These are phyloP conservation scores for Panus rudis DNA, from an alignment of 768 basidiomycete species.

Conservation along the genomic window DNA sequence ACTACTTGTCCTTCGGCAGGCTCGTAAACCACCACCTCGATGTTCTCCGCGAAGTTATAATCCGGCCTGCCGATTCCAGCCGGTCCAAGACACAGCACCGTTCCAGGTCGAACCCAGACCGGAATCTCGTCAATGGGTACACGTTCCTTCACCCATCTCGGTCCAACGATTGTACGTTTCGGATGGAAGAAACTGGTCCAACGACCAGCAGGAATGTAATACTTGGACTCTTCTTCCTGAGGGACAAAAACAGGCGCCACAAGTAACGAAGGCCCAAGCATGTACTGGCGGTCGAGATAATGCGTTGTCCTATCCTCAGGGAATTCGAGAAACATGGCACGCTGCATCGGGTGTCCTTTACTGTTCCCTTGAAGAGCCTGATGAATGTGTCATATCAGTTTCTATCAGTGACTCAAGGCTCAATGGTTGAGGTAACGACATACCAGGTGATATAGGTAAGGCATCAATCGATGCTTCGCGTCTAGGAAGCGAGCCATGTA, in stretches of 20 bases:
- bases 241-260: conserved; percentile 58
- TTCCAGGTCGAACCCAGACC: conserved; percentile 56
- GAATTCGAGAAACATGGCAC: conserved; percentile 66
- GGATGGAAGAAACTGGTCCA: conserved; percentile 60
- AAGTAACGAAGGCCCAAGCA: conserved; percentile 51
- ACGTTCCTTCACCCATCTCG: conserved; percentile 53
- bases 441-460: conserved; percentile 57
- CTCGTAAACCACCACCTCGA: conserved; percentile 51
- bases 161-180: conserved; percentile 46
- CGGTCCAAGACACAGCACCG: conserved; percentile 54
- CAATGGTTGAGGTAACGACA: conserved; percentile 15
- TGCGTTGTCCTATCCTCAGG: conserved; percentile 52
- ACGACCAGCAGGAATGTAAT: conserved; percentile 52
- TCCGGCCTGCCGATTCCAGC: conserved; percentile 45
- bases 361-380: conserved; percentile 46
- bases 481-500: conserved; percentile 57
- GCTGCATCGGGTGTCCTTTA: conserved; percentile 49
- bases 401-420: background rate
- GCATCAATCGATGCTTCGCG: conserved; percentile 67
- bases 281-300: conserved; percentile 52
- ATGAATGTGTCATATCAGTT: background rate
- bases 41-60: conserved; percentile 44
- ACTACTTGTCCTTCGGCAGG: conserved; percentile 35
- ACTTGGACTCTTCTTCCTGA: conserved; percentile 45
- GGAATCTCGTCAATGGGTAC: conserved; percentile 61